Evolutionary conservation across 2,329 filamentous ascomycete species (phyloP).

Genomic region (Stagonosporopsis rhizophila): DNA sequence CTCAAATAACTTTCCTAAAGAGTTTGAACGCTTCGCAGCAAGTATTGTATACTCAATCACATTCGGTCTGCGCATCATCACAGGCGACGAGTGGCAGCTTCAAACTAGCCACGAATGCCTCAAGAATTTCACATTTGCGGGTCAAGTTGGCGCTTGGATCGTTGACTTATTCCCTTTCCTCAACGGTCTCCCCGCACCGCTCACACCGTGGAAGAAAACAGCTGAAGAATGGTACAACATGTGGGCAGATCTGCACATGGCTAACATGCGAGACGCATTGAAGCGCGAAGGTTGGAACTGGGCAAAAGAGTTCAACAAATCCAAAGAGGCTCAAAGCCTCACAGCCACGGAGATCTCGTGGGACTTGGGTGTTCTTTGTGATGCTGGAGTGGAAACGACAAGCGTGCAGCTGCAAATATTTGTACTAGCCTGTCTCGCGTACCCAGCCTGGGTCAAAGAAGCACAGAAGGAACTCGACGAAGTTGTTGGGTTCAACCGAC

Average conservation of each 20-base stretch:
- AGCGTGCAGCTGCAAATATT: not conserved
- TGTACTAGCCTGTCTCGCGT: constrained; percentile 16
- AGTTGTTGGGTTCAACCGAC: constrained; percentile 24
- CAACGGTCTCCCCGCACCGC: constrained; percentile 48
- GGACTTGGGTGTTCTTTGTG: constrained; percentile 27
- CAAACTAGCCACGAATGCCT: constrained; percentile 20
- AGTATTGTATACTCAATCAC: constrained; percentile 50
- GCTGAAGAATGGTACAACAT: constrained; percentile 25
- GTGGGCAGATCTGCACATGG: constrained; percentile 24
- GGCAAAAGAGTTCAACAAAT: constrained; percentile 24
- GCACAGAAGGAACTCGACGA: constrained; percentile 30
- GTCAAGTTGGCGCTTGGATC: constrained; percentile 46
- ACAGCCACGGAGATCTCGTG: constrained; percentile 24
- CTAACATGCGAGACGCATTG: constrained; percentile 24
- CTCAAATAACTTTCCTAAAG: constrained; percentile 36
- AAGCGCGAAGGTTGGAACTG: constrained; percentile 31
- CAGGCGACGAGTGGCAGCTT: constrained; percentile 28
- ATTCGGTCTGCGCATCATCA: constrained; percentile 48
- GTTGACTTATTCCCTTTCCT: constrained; percentile 55
- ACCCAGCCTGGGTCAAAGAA: constrained; percentile 17
- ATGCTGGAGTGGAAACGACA: constrained; percentile 35
- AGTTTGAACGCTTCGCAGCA: constrained; percentile 47
- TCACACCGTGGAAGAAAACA: constrained; percentile 44
- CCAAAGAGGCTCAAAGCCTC: constrained; percentile 20
- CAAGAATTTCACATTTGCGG: constrained; percentile 20